Base-by-base conservation (phyloP, 495 filamentous ascomycete genomes). In the Recurvomyces mirabilis region DNA sequence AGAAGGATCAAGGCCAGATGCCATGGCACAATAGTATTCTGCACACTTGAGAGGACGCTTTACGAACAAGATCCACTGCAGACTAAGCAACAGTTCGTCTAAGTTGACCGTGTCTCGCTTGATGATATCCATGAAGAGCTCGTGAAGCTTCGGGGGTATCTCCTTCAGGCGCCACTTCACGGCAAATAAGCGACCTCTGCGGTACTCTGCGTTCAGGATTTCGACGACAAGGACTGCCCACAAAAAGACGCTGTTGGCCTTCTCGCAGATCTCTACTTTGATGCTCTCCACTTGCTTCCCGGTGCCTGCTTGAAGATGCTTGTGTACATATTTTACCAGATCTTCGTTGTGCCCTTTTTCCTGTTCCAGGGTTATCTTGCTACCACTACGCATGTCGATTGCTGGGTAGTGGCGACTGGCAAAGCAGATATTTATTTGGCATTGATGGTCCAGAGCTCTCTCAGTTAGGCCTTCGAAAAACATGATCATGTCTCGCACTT, bases 21-120 rank as follows among this genome's bases (percentile, higher is more conserved):
- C 42, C 19, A 69, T 57, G 10, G 58, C 65, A 35, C 52, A 62
- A 41, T 69, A 66, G 4, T 68, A 32, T 48, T 69, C 52, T 29
- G 58, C 54, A 0, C 48, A 56, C 2, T 20, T 52, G 13, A 57
- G 31, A 17, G 41, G 35, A 20, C 55, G 25, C 23, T 23, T 44
- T 12, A 48, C 47, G 30, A 41, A 57, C 18, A 51, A 26, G 3
- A 51, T 43, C 53, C 52, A 55, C 22, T 52, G 24, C n/a, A 57
- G 43, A 23, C 56, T 43, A 4, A 54, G 25, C 1, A 35, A 20
- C 28, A 38, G 22, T 2, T 34, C 35, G n/a, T 34, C 33, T 32
- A 47, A 34, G 10, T 44, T 18, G 11, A 37, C 37, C 10, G 12
- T 13, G 13, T 47, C 39, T 1, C 38, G 32, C 1, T 21, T 4